Evolutionary conservation across 176 grass and related monocot genomes (phyloP), one percentile per base, ranked within the genome.

Genomic region (Aegilops bicornis): DNA sequence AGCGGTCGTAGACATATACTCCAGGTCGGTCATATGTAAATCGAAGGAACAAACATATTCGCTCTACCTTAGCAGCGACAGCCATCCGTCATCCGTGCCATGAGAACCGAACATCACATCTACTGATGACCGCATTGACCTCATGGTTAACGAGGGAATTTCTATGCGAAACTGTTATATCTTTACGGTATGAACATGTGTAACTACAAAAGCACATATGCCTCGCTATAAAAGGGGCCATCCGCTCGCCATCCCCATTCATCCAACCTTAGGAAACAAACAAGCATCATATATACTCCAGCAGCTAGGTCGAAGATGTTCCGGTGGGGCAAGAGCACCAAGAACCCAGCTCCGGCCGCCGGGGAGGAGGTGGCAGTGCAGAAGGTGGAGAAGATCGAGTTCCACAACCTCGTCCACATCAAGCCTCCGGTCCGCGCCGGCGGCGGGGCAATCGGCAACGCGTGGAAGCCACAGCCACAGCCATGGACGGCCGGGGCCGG

Each of bases 371-470:
- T 88, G 20, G 27, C 64, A 15, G 87, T 88, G 20, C 73, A 83
- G 36, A 88, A 88, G 73, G 87, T 88, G 85, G 73, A 76, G 8
- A 54, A 54, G 73, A 54, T 76, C 73, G 42, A 76, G 33, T 45
- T 29, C 42, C 60, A 5, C 43, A 87, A 68, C 70, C 10, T 56
- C 22, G 60, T 52, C 31, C 23, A 47, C 71, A 17, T 25, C 7
- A 65, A 25, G 7, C 30, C 68, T 4, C 24, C 68, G 0, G 17
- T 87, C 29, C 4, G 10, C 66, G 52, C 22, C 37, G 14, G 9
- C 20, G 66, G 37, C 10, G 45, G 8, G 6, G 12, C 3, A 29
- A n/a, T 54, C 23, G 13, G 25, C 30, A 76, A 54, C 45, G 4
- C 45, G 45, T 52, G 73, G 73, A 76, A 76, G 73, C 43, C 45